Conservation (phyloP, 169 alveolate genomes). For the Plasmodium berghei region DNA sequence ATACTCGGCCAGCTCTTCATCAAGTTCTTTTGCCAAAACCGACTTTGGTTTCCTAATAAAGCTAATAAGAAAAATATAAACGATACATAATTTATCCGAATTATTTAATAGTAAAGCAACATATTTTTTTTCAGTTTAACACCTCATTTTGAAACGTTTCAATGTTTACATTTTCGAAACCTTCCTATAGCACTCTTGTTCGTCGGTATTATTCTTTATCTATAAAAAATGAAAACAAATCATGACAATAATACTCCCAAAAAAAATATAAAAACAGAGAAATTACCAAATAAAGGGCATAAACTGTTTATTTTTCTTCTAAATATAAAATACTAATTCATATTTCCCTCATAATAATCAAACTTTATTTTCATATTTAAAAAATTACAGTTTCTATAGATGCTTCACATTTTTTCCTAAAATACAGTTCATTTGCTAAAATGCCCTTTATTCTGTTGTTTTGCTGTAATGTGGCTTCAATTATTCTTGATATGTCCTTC, state of each 20-base stretch:
- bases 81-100: not conserved
- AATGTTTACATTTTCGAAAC: constrained; percentile 49
- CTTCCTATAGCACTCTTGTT: constrained; percentile 61
- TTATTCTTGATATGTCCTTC: constrained; percentile 53
- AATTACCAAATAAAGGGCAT: too few species aligned
- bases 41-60: constrained; percentile 38
- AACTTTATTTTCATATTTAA: too few species aligned
- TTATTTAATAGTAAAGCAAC: too few species aligned
- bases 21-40: constrained; percentile 20
- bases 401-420: constrained; percentile 65
- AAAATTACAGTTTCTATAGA: constrained; percentile 38
- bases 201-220: constrained; percentile 30
- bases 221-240: not conserved
- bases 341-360: too few species aligned
- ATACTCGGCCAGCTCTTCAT: constrained; percentile 62
- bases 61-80: constrained; percentile 1
- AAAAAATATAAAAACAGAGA: too few species aligned
- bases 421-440: constrained; percentile 34
- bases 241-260: too few species aligned
- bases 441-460: constrained; percentile 38
- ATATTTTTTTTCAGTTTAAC: too few species aligned
- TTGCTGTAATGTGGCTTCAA: constrained; percentile 51
- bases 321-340: too few species aligned
- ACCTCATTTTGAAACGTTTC: not conserved
- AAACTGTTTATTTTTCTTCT: too few species aligned